Evolutionary conservation across 202 grass and related monocot genomes (phyloP).

Genomic region (Musa balbisiana): DNA sequence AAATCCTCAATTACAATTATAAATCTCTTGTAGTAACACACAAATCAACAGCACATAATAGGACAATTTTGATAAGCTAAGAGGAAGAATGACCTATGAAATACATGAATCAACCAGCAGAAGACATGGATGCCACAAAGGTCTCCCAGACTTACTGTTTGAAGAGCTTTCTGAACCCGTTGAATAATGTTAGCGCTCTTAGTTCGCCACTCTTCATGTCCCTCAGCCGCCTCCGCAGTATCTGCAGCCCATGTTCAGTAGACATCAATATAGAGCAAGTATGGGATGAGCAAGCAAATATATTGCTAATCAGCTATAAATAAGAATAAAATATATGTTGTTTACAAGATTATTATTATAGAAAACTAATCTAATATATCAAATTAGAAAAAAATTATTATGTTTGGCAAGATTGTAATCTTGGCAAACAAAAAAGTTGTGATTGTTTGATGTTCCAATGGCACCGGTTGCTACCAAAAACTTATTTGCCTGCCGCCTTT

Average conservation of each 20-base stretch:
- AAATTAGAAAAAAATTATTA: too few relatives aligned
- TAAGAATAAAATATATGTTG: too few relatives aligned
- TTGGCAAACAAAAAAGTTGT: not conserved
- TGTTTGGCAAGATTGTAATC: not conserved
- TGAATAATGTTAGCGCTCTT: slow-evolving; percentile 71
- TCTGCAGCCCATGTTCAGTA: slow-evolving; percentile 29
- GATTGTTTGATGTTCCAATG: not conserved
- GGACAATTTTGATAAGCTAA: not conserved
- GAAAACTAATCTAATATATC: too few relatives aligned
- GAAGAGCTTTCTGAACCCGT: slow-evolving; percentile 67
- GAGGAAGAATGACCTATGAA: not conserved
- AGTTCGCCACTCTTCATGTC: slow-evolving; percentile 88
- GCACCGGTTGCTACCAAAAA: too few relatives aligned
- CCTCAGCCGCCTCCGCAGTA: slow-evolving; percentile 69
- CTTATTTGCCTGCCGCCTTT: too few relatives aligned
- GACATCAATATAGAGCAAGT: not conserved
- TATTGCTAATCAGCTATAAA: too few relatives aligned
- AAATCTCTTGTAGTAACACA: too few relatives aligned
- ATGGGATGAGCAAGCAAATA: too few relatives aligned
- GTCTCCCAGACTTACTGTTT: slow-evolving; percentile 23
- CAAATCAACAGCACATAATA: not conserved
- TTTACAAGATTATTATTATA: too few relatives aligned
- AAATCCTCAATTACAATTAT: too few relatives aligned
- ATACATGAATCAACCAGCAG: not conserved
- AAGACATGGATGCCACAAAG: not conserved